Evolutionary conservation across 2,329 filamentous ascomycete species (phyloP).

Genomic region (Hypoxylon sp.): DNA sequence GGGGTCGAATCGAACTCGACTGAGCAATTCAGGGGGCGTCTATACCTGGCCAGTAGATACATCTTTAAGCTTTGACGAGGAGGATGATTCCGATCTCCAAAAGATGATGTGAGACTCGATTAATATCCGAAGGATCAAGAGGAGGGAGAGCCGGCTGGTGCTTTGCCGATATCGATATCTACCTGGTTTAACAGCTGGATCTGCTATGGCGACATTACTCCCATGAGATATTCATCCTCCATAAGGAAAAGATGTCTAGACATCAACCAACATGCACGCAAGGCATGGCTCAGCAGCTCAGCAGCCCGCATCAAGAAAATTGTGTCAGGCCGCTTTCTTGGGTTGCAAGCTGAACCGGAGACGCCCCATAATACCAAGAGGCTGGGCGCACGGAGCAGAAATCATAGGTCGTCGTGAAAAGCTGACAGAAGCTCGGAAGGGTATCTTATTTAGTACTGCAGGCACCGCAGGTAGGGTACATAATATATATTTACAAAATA

Average conservation of each 20-base stretch:
- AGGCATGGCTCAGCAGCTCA: too few species aligned
- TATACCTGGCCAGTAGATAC: too few species aligned
- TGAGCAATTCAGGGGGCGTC: too few species aligned
- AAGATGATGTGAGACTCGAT: not conserved
- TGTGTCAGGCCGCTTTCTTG: not conserved
- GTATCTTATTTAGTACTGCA: slow-evolving; percentile 21
- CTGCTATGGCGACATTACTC: slow-evolving; percentile 13
- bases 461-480: too few species aligned
- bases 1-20: too few species aligned
- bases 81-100: slow-evolving; percentile 1
- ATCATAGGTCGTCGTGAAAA: not conserved
- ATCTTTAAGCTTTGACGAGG: too few species aligned
- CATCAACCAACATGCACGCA: too few species aligned
- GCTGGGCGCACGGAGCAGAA: not conserved
- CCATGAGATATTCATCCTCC: slow-evolving; percentile 1
- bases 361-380: not conserved
- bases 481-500: not conserved
- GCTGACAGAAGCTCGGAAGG: slow-evolving; percentile 1
- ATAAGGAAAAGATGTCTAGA: not conserved
- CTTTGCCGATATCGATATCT: slow-evolving; percentile 3
- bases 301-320: not conserved
- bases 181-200: too few species aligned
- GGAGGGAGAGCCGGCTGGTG: slow-evolving; percentile 6
- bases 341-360: not conserved
- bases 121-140: slow-evolving; percentile 2